A percentile compares a stretch with the other conserved stretches of the same genome.
Conservation (phyloP, 2,329 filamentous ascomycete genomes). For the Grosmannia huntii region DNA sequence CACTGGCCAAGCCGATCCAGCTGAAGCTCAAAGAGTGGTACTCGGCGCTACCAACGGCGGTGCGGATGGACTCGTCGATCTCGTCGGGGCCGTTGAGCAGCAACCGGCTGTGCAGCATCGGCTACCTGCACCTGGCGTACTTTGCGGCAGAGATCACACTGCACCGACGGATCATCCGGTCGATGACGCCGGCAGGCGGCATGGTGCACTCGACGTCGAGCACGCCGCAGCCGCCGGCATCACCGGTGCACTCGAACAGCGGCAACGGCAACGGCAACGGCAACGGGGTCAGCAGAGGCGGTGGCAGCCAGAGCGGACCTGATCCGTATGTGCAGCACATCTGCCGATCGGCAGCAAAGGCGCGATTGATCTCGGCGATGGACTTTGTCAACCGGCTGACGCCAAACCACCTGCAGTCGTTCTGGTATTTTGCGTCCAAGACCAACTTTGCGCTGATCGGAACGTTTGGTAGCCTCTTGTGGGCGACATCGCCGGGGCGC, state of each 20-base stretch:
- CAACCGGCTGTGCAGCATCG: conserved; percentile 45
- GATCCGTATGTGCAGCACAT: conserved; percentile 83
- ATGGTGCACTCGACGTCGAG: conserved; percentile 18
- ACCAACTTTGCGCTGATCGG: conserved; percentile 92
- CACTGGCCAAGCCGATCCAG: conserved; percentile 69
- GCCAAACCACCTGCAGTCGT: conserved; percentile 72
- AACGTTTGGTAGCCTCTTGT: conserved; percentile 81
- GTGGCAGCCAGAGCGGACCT: conserved; percentile 21
- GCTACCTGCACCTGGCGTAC: conserved; percentile 81
- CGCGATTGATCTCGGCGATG: conserved; percentile 87
- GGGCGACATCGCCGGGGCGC: conserved; percentile 73
- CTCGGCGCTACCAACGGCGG: conserved; percentile 47
- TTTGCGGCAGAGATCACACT: conserved; percentile 91
- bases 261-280: not conserved
- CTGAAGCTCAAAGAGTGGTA: conserved; percentile 77
- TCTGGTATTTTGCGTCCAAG: conserved; percentile 84
- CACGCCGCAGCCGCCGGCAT: conserved; percentile 10
- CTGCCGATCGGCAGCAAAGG: conserved; percentile 86
- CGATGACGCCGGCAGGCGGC: conserved; percentile 39
- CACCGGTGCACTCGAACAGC: not conserved
- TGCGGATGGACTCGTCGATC: conserved; percentile 53
- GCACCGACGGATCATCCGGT: conserved; percentile 80
- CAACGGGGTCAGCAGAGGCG: conserved; percentile 5
- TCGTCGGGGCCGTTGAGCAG: conserved; percentile 23
- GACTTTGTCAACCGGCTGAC: conserved; percentile 92